Conservation (phyloP, 257 asterid species). For the Henckelia pumila region DNA sequence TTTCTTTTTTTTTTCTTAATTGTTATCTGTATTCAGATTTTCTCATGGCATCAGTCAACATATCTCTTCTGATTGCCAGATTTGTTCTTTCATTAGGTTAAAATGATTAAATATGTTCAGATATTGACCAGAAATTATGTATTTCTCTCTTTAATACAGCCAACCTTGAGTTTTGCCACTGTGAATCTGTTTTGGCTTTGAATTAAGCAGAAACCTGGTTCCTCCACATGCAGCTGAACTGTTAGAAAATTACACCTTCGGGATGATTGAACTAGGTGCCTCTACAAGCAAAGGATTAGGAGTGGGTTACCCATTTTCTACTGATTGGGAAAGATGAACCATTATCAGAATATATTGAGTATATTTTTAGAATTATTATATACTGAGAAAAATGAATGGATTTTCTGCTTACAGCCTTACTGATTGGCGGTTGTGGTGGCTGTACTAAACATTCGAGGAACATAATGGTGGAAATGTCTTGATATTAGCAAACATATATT, state of each 20-base stretch:
- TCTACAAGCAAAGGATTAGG: neutral
- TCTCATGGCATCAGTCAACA: neutral
- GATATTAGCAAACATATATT: too few species aligned
- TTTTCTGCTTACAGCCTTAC: neutral
- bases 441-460: neutral
- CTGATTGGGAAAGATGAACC: neutral
- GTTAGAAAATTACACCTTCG: neutral
- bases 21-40: neutral
- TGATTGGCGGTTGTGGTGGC: neutral
- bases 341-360: too few species aligned
- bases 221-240: too few species aligned
- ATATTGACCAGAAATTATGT: slow-evolving; percentile 7
- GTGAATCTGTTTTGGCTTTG: neutral
- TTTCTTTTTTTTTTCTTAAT: neutral
- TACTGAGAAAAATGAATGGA: neutral
- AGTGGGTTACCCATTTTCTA: neutral
- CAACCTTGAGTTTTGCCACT: neutral
- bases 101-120: neutral
- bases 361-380: too few species aligned
- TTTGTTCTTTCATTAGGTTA: slow-evolving; percentile 1
- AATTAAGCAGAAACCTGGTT: too few species aligned
- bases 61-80: neutral
- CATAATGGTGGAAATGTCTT: neutral
- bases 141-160: neutral
- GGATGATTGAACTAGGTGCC: neutral